These are phyloP conservation scores for Cryptosporidium meleagridis DNA, from an alignment of 169 alveolate species.

Conservation along the genomic window DNA sequence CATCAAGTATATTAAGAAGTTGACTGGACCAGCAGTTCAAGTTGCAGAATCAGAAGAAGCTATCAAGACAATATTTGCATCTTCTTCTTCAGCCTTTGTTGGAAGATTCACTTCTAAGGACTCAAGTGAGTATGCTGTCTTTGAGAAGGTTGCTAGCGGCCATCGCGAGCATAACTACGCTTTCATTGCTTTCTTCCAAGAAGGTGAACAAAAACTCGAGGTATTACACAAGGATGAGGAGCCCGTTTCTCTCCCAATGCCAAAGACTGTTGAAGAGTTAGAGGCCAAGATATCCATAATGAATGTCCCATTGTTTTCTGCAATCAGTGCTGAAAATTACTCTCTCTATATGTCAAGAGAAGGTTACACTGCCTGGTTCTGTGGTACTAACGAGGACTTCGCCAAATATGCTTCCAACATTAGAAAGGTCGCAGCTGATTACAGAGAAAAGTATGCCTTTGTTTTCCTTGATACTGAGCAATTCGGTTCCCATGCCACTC, in stretches of 20 bases:
- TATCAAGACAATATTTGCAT: constrained; percentile 16
- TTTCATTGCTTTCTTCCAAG: constrained; percentile 49
- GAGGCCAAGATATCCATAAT: constrained; percentile 76
- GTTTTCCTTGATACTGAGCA: constrained; percentile 81
- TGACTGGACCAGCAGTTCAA: constrained; percentile 88
- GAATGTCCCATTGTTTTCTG: constrained; percentile 81
- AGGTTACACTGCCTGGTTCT: constrained; percentile 78
- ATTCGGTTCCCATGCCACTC: constrained; percentile 79
- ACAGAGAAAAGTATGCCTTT: constrained; percentile 74
- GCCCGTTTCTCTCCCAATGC: constrained; percentile 71
- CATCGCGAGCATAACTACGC: constrained; percentile 74
- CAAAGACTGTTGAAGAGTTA: constrained; percentile 76
- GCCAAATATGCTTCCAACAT: constrained; percentile 62
- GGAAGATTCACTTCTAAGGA: constrained; percentile 65
- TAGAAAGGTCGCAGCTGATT: constrained; percentile 77
- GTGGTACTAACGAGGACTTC: constrained; percentile 78
- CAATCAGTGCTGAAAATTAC: constrained; percentile 81
- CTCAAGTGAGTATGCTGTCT: constrained; percentile 23
- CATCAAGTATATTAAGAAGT: constrained; percentile 88
- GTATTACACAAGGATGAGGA: constrained; percentile 79
- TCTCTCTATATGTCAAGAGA: constrained; percentile 77
- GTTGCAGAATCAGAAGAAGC: constrained; percentile 50
- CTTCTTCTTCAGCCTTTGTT: constrained; percentile 68
- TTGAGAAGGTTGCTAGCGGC: constrained; percentile 57
- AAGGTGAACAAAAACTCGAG: constrained; percentile 57